Conservation (phyloP, 768 basidiomycete genomes). For the Candolleomyces aberdarensis region DNA sequence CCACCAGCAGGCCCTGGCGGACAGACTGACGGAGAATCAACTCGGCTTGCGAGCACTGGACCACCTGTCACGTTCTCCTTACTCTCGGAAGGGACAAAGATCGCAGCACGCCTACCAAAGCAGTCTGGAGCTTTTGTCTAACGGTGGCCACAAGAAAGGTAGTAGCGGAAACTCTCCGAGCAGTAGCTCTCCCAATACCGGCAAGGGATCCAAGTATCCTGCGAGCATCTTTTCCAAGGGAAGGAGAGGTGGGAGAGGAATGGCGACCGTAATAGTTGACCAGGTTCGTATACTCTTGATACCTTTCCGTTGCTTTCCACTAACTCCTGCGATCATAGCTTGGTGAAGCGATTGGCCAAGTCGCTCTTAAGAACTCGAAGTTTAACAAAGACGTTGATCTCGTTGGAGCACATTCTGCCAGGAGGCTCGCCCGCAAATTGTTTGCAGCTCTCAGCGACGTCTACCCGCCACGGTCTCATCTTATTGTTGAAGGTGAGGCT, state of each 20-base stretch:
- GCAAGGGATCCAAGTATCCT: neutral
- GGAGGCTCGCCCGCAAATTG: slow-evolving; percentile 64
- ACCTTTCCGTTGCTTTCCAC: neutral
- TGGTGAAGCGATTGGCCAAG: slow-evolving; percentile 64
- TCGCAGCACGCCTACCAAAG: slow-evolving; percentile 41
- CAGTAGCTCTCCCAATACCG: slow-evolving; percentile 3
- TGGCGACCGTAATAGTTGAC: slow-evolving; percentile 69
- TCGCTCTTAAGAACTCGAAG: slow-evolving; percentile 64
- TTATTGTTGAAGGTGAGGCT: slow-evolving; percentile 61
- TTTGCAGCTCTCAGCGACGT: slow-evolving; percentile 61
- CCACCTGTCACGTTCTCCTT: slow-evolving; percentile 54
- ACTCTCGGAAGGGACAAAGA: slow-evolving; percentile 31
- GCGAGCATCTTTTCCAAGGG: slow-evolving; percentile 20
- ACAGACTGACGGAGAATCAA: slow-evolving; percentile 68
- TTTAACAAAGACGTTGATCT: slow-evolving; percentile 53
- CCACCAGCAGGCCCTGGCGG: slow-evolving; percentile 71
- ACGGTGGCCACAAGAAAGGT: slow-evolving; percentile 7
- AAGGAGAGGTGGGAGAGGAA: slow-evolving; percentile 44
- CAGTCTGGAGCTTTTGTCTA: slow-evolving; percentile 27
- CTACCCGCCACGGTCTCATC: slow-evolving; percentile 54
- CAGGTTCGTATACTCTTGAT: slow-evolving; percentile 37
- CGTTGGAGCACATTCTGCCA: slow-evolving; percentile 59
- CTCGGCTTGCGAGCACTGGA: slow-evolving; percentile 70
- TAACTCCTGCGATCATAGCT: slow-evolving; percentile 24
- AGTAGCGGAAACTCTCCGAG: slow-evolving; percentile 4